Evolutionary conservation across 169 alveolate genomes (phyloP), one percentile per base, ranked within the genome.

Genomic region (Toxoplasma gondii): DNA sequence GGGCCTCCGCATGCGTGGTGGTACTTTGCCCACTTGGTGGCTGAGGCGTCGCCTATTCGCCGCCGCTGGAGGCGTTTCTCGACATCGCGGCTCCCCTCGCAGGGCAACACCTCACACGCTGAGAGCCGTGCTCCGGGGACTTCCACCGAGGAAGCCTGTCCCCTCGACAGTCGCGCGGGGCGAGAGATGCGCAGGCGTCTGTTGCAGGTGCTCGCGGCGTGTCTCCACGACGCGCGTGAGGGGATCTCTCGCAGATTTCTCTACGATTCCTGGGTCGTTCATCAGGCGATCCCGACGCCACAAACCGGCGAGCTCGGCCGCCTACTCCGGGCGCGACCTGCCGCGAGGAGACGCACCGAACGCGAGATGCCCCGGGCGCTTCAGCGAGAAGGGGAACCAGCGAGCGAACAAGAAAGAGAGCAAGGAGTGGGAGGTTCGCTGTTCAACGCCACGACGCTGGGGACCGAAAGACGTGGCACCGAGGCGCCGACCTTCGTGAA

Each of bases 1-100:
- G 86, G 86, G 24, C 86, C 86, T 41, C 86, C 86, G 39, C 86
- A 78, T 78, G 9, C n/a, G 44, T 78, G 86, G 86, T n/a, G 86
- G 39, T 9, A 19, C n/a, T n/a, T 78, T 16, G 74, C n/a, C n/a
- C 34, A 16, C 31, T 10, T 27, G 4, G 74, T 31, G 74, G n/a
- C 31, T 12, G 58, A 49, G 74, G 74, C 74, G n/a, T 64, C 74
- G 74, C 7, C 74, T 16, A 7, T 49, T 12, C 12, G 22, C 12
- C 58, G 58, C 4, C 58, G 58, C 58, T 7, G 4, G 58, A 49
- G 58, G 22, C 58, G 4, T 49, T 69, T 69, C 19, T 69, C 82
- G 16, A 31, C 74, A 12, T 64, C 74, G 74, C 74, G 74, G 9
- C 74, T 16, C 24, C 74, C n/a, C 74, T 9, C 67, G 19, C 67